Conservation (phyloP, 805 yeast genomes). For the Jamesozyma jinghongensis region DNA sequence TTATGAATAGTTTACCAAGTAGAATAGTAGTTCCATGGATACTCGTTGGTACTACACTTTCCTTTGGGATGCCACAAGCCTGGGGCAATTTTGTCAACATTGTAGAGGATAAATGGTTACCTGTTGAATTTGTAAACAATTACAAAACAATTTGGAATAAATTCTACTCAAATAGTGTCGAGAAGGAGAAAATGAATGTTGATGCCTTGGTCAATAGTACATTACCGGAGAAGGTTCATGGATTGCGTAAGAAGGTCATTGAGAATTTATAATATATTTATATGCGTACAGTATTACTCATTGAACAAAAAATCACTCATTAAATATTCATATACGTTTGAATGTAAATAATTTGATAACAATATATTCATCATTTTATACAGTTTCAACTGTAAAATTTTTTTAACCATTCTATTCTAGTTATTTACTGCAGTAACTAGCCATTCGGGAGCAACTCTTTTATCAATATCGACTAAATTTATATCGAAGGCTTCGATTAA, state of each 20-base stretch:
- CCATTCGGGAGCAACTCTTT: constrained; percentile 27
- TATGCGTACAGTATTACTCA: no score
- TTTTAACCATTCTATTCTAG: no score
- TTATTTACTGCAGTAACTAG: constrained; percentile 16
- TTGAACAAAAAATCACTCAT: no score
- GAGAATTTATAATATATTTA: no score
- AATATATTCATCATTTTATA: no score
- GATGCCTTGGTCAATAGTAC: background rate
- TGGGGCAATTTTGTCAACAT: constrained; percentile 13
- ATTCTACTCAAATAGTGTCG: background rate
- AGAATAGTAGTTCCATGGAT: constrained; percentile 17
- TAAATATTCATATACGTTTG: no score
- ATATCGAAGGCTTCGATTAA: constrained; percentile 54
- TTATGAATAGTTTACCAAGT: constrained; percentile 20
- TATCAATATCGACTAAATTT: constrained; percentile 23
- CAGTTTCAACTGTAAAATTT: no score
- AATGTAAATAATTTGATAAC: no score
- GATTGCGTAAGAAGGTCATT: no score
- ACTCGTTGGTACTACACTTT: constrained; percentile 16
- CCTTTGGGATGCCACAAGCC: constrained; percentile 21
- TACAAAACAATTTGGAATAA: background rate
- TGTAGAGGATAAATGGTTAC: constrained; percentile 15
- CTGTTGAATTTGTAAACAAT: constrained; percentile 9
- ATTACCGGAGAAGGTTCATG: background rate
- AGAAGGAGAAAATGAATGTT: background rate